phyloP scores from a whole-genome alignment of 2,329 filamentous ascomycete genomes.

The Neofusicoccum sp. region DNA sequence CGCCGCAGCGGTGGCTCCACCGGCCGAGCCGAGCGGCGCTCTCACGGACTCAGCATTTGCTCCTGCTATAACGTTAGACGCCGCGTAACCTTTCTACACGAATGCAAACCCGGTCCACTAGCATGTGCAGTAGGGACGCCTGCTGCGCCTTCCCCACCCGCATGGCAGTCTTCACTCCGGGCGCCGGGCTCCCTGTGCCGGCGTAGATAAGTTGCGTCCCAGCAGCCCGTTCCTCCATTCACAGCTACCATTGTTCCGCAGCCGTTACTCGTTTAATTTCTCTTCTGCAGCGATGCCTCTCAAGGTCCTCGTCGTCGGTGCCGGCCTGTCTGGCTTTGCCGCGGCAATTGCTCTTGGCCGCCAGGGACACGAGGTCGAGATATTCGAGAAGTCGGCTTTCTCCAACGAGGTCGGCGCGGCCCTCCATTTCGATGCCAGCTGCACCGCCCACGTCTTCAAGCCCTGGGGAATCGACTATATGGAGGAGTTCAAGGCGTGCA shows the following conservation, averaged over 20 bases:
- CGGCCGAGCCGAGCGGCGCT: background rate
- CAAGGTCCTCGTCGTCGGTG: conserved; percentile 27
- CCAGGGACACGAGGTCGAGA: conserved; percentile 28
- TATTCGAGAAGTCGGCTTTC: conserved; percentile 34
- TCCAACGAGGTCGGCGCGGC: conserved; percentile 48
- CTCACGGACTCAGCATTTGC: conserved; percentile 3
- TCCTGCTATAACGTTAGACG: background rate
- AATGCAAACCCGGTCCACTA: background rate
- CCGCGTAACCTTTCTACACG: conserved; percentile 3
- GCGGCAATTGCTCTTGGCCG: conserved; percentile 28
- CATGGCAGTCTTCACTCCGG: background rate
- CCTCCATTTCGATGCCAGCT: conserved; percentile 45
- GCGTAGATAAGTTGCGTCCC: conserved; percentile 13
- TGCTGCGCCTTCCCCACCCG: background rate
- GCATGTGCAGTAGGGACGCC: background rate
- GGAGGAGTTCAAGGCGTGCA: conserved; percentile 23
- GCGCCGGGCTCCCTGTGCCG: background rate
- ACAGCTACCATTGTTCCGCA: background rate
- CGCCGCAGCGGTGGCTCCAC: background rate
- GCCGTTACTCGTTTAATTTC: background rate
- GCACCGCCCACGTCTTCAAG: conserved; percentile 33
- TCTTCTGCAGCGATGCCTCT: conserved; percentile 18
- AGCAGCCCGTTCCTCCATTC: background rate
- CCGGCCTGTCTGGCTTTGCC: conserved; percentile 29
- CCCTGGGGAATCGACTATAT: conserved; percentile 38